These are phyloP conservation scores for Nemania sp. DNA, from an alignment of 2,329 filamentous ascomycete genomes.

Conservation along the genomic window DNA sequence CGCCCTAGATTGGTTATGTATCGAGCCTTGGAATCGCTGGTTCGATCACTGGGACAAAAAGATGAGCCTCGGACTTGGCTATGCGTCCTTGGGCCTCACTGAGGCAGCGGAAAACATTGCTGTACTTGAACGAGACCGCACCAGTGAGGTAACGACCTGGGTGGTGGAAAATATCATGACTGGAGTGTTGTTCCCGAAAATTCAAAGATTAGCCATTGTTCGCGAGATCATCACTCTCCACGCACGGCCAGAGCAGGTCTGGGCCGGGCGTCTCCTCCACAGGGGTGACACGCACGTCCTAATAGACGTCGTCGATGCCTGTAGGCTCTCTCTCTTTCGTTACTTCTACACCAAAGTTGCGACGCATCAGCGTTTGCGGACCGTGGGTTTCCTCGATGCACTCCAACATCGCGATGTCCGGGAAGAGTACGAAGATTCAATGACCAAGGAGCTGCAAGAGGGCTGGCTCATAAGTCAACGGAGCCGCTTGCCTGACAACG, in stretches of 20 bases:
- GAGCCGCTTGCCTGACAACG: too few relatives aligned
- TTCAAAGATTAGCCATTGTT: background rate
- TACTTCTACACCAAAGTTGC: background rate
- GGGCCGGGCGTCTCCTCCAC: background rate
- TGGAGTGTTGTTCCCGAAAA: background rate
- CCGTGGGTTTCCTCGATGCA: background rate
- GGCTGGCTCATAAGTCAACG: background rate
- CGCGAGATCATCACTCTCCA: conserved; percentile 6
- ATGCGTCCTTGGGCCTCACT: background rate
- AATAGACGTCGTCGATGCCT: background rate
- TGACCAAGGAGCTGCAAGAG: background rate
- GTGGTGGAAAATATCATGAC: background rate
- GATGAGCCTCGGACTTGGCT: too few relatives aligned
- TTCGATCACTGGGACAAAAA: too few relatives aligned
- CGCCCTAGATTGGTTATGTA: background rate
- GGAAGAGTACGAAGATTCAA: background rate
- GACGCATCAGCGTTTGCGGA: background rate
- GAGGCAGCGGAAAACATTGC: background rate
- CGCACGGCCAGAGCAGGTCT: background rate
- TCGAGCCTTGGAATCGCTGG: background rate
- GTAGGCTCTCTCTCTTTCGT: background rate
- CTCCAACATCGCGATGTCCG: background rate
- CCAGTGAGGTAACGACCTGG: background rate
- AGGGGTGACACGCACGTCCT: background rate
- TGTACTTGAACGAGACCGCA: background rate